phyloP scores from a whole-genome alignment of 805 yeast species.

The Millerozyma acaciae region DNA sequence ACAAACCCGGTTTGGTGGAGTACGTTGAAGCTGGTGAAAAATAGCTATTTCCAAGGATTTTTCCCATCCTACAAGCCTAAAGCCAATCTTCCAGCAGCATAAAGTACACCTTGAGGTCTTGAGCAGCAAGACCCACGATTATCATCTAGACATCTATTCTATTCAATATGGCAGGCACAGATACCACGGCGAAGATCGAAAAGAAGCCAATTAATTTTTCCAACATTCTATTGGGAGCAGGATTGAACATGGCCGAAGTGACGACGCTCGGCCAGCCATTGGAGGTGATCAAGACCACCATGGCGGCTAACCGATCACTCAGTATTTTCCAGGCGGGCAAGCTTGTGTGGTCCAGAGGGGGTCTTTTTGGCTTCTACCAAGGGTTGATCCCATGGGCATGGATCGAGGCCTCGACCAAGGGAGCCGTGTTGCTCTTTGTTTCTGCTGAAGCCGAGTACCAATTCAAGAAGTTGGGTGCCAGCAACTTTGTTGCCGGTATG shows the following conservation, averaged over 20 bases:
- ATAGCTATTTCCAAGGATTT: too few relatives aligned
- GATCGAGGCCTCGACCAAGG: slow-evolving; percentile 99
- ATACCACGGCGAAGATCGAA: slow-evolving; percentile 37
- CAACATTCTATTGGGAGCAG: slow-evolving; percentile 91
- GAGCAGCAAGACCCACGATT: too few relatives aligned
- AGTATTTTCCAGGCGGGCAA: slow-evolving; percentile 62
- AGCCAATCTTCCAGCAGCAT: too few relatives aligned
- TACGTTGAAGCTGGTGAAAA: too few relatives aligned
- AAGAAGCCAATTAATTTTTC: slow-evolving; percentile 87
- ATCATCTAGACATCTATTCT: too few relatives aligned
- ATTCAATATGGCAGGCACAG: slow-evolving; percentile 1
- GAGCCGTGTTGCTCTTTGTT: slow-evolving; percentile 90
- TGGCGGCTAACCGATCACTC: slow-evolving; percentile 92
- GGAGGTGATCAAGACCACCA: slow-evolving; percentile 93
- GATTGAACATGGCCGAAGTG: slow-evolving; percentile 85
- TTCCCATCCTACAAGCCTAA: too few relatives aligned
- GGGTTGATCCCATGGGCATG: slow-evolving; percentile 99
- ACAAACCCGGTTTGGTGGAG: too few relatives aligned
- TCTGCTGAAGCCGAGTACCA: slow-evolving; percentile 88
- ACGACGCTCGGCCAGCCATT: slow-evolving; percentile 95
- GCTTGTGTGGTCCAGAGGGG: slow-evolving; percentile 91
- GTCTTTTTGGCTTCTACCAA: slow-evolving; percentile 87
- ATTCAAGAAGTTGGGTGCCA: slow-evolving; percentile 57
- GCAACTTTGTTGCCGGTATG: slow-evolving; percentile 79
- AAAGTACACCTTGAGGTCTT: too few relatives aligned